phyloP scores from a whole-genome alignment of 2,329 filamentous ascomycete species.

The Alternaria ethzedia region DNA sequence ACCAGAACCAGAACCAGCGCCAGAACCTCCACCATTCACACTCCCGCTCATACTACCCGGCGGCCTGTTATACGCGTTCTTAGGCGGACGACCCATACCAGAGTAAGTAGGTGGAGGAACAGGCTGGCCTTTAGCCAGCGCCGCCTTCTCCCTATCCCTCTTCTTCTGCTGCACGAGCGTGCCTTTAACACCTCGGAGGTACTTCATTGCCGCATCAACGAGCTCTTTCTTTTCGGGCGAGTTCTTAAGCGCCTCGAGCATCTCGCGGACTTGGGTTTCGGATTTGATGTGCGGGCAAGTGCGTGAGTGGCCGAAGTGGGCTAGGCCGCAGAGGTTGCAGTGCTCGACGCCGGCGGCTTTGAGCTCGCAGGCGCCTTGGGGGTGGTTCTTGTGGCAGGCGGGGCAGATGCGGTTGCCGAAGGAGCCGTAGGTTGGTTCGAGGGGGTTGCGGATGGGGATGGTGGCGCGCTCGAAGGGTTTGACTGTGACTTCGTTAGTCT shows the following conservation, averaged over 20 bases:
- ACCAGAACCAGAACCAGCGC: background rate
- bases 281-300: conserved; percentile 68
- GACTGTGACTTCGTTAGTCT: conserved; percentile 29
- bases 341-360: conserved; percentile 65
- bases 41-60: background rate
- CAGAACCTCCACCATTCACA: background rate
- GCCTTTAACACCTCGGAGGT: conserved; percentile 63
- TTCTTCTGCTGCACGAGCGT: conserved; percentile 62
- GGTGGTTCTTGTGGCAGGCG: conserved; percentile 62
- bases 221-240: conserved; percentile 63
- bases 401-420: conserved; percentile 51
- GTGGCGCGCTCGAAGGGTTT: conserved; percentile 43
- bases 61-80: background rate
- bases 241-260: conserved; percentile 67
- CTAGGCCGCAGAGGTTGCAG: conserved; percentile 69
- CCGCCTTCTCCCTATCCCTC: conserved; percentile 40
- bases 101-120: background rate
- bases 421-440: conserved; percentile 28
- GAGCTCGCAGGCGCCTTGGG: conserved; percentile 65
- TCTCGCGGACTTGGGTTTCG: conserved; percentile 67
- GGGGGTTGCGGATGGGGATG: conserved; percentile 35
- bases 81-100: background rate
- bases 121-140: conserved; percentile 5
- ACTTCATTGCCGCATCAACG: conserved; percentile 62
- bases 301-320: conserved; percentile 63